Evolutionary conservation across 495 filamentous ascomycete species (phyloP).

Genomic region (Xylaria venustula): DNA sequence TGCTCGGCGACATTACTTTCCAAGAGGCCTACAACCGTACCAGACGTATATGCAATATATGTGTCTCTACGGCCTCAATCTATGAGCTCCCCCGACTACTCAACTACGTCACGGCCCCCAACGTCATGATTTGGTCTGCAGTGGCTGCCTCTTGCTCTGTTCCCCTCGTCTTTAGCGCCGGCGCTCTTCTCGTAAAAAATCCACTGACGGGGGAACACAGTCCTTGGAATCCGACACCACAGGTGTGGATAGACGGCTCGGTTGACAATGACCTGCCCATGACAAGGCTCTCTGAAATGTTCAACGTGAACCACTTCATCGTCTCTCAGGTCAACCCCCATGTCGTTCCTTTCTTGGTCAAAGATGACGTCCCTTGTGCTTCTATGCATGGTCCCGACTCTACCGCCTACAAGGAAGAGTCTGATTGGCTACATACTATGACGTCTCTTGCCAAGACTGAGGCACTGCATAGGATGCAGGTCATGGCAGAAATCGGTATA

Average conservation of each 20-base stretch:
- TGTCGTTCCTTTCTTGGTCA: conserved; percentile 80
- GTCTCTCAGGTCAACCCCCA: conserved; percentile 96
- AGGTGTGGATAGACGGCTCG: conserved; percentile 88
- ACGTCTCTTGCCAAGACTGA: conserved; percentile 80
- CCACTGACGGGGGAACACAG: conserved; percentile 72
- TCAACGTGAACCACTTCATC: conserved; percentile 98
- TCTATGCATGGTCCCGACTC: conserved; percentile 39
- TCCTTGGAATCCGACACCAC: conserved; percentile 80
- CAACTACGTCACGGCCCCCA: conserved; percentile 90
- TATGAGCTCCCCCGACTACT: conserved; percentile 84
- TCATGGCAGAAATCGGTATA: conserved; percentile 77
- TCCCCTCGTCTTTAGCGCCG: conserved; percentile 78
- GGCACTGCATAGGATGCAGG: conserved; percentile 74
- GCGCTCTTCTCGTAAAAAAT: conserved; percentile 78
- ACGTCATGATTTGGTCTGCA: conserved; percentile 95
- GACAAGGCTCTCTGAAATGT: conserved; percentile 88
- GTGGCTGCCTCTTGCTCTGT: conserved; percentile 94
- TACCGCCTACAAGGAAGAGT: conserved; percentile 31
- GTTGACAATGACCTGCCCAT: conserved; percentile 94
- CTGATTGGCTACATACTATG: conserved; percentile 64
- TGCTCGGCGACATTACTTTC: conserved; percentile 88
- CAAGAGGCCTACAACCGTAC: conserved; percentile 95
- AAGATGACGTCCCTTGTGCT: conserved; percentile 59
- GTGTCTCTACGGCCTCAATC: conserved; percentile 80
- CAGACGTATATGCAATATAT: conserved; percentile 85